These are phyloP conservation scores for Pseudocercospora ulei DNA, from an alignment of 2,329 filamentous ascomycete genomes.

Conservation along the genomic window DNA sequence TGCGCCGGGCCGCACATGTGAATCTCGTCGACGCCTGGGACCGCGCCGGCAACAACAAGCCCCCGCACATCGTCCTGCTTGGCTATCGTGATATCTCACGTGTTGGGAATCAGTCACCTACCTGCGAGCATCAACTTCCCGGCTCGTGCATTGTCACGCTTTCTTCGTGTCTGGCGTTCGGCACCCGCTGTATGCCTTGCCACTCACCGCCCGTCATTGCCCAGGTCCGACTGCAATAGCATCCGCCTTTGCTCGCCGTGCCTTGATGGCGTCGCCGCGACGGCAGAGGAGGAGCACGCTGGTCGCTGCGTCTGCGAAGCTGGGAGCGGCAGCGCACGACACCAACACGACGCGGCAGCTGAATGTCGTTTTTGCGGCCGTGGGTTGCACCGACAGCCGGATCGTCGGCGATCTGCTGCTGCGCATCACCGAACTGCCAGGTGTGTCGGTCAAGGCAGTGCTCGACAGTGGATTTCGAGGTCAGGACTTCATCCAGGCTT, in stretches of 20 bases:
- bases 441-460: constrained; percentile 33
- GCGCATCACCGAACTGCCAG: constrained; percentile 29
- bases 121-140: too few relatives aligned
- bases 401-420: constrained; percentile 32
- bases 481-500: constrained; percentile 32
- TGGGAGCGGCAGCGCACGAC: constrained; percentile 1
- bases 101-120: too few relatives aligned
- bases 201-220: neutral
- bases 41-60: constrained; percentile 5
- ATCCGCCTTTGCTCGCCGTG: neutral
- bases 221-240: constrained; percentile 1
- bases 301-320: neutral
- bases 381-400: constrained; percentile 30
- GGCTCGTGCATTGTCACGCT: constrained; percentile 1
- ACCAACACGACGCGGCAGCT: constrained; percentile 21
- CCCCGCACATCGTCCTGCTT: constrained; percentile 9
- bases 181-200: neutral
- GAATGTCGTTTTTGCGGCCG: constrained; percentile 34
- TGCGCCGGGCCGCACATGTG: too few relatives aligned
- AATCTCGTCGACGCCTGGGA: too few relatives aligned
- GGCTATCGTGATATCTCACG: constrained; percentile 6
- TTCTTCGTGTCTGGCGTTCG: neutral
- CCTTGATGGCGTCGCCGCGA: neutral
- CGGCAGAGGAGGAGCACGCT: constrained; percentile 1
- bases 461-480: constrained; percentile 31